Evolutionary conservation across 108 stramenopile genomes (phyloP), one percentile per base, ranked within the genome.

Genomic region (Stephanodiscus minutulus): DNA sequence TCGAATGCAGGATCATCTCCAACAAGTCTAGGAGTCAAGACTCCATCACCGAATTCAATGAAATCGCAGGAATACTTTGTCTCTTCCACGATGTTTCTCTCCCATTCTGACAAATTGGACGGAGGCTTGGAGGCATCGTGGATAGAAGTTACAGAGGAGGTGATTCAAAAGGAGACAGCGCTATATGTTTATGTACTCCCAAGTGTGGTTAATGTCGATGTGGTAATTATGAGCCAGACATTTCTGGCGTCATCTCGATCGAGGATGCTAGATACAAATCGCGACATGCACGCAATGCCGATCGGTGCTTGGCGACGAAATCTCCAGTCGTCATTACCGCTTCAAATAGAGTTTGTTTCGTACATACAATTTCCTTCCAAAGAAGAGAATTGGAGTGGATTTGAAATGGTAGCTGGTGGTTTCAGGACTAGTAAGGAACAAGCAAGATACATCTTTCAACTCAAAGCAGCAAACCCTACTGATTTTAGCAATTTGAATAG

Each of bases 11-110:
- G 2, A 31, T 3, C 55, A 10, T 24, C 50, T 7, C 17, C 24
- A 52, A n/a, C n/a, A n/a, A n/a, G n/a, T n/a, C n/a, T n/a, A n/a
- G n/a, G n/a, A n/a, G n/a, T n/a, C n/a, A 48, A n/a, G 1, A 13
- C 43, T 15, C 43, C 43, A 3, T 44, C 43, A 17, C 13, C 43
- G 15, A 44, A 11, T 44, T 13, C 43, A 15, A 17, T 15, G 12
- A 2, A 44, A 15, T 15, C 15, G 43, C 27, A 17, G 41, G 43
- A 27, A 48, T 64, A 64, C 46, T 15, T 8, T 12, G 43, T 64
- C 24, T 10, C 62, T 1, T 64, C 62, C 27, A 39, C n/a, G 18
- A 64, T 64, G 62, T 24, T 64, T 10, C 62, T 64, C 0, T 64
- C 21, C 43, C 13, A 24, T 29, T 43, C 20, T 12, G 62, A 64